Evolutionary conservation across 225 moss, liverwort and hornwort genomes (phyloP), one percentile per base, ranked within the genome.

Genomic region (Neckera pumila): DNA sequence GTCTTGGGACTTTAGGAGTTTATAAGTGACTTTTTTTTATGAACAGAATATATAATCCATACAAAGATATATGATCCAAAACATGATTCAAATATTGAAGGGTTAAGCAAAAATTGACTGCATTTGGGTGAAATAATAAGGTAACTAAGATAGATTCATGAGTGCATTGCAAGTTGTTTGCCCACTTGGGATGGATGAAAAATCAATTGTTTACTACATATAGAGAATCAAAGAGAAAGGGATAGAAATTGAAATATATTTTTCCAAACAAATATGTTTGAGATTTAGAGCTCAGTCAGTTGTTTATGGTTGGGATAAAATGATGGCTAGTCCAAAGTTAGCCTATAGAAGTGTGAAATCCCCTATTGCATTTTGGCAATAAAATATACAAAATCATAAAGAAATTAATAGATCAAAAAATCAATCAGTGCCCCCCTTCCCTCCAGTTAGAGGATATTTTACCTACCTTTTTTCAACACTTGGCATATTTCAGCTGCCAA

Each of bases 401-500:
- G 14, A 30, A 28, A 15, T 62, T 30, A 2, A 3, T 62, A 14
- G 14, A 7, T 2, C 3, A 1, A 5, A 21, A 62, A 62, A 30
- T 62, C 62, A 62, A 30, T 7, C 2, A 3, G 5, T 30, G 14
- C 28, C 7, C 45, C 7, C 45, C 45, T 8, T 4, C 3, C 12
- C 1, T 2, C 2, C 7, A 61, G 3, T 27, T 61, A 33, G 16
- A 31, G 5, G 31, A 63, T 31, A 16, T 14, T 63, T 63, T 63
- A 17, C 1, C 5, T 0, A 0, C 5, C 6, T 66, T 6, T 3
- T 36, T 66, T 36, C 6, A 38, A 69, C 2, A 69, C 14, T 23
- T 69, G 23, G 4, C 2, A 4, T 0, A 40, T 40, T 38, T 14
- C 0, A 25, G 0, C 3, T 25, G 0, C 3, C 1, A 23, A 23